Evolutionary conservation across 1,284 basidiomycete genomes (phyloP).

Genomic region (Inonotus obliquus): DNA sequence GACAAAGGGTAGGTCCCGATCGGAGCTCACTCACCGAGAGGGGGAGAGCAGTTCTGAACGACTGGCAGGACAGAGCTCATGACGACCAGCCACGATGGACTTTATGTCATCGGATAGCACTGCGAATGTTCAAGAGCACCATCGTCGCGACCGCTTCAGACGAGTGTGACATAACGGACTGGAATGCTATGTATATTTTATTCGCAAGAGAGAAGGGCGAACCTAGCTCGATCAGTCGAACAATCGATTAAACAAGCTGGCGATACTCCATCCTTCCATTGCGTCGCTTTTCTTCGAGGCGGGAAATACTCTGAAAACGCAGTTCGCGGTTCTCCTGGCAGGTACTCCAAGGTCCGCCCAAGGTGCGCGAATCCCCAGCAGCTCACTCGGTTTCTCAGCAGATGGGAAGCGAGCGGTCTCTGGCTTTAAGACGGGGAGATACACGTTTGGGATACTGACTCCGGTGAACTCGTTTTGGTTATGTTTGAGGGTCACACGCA

Average conservation of each 20-base stretch:
- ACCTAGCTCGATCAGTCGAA: not conserved
- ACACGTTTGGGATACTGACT: conserved; percentile 10
- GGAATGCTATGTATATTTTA: not conserved
- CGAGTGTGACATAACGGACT: not conserved
- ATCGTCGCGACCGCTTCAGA: conserved; percentile 11
- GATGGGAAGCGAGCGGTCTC: conserved; percentile 15
- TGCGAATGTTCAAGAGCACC: conserved; percentile 19
- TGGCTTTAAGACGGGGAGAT: conserved; percentile 9
- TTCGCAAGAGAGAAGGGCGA: not conserved
- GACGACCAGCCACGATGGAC: not conserved
- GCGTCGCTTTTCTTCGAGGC: not conserved
- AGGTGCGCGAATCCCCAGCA: not conserved
- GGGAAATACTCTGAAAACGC: not conserved
- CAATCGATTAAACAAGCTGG: not conserved
- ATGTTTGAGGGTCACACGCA: conserved; percentile 9
- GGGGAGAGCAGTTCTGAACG: too few relatives aligned
- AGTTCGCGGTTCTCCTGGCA: conserved; percentile 8
- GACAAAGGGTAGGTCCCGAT: too few relatives aligned
- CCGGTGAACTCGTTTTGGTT: not conserved
- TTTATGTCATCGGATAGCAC: conserved; percentile 19
- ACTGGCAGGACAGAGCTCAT: too few relatives aligned
- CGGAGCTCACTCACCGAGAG: too few relatives aligned
- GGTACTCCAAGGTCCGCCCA: not conserved
- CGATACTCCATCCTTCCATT: conserved; percentile 14
- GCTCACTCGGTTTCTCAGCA: not conserved